phyloP scores from a whole-genome alignment of 768 basidiomycete species.

The Dictyophora rubrovolvata region DNA sequence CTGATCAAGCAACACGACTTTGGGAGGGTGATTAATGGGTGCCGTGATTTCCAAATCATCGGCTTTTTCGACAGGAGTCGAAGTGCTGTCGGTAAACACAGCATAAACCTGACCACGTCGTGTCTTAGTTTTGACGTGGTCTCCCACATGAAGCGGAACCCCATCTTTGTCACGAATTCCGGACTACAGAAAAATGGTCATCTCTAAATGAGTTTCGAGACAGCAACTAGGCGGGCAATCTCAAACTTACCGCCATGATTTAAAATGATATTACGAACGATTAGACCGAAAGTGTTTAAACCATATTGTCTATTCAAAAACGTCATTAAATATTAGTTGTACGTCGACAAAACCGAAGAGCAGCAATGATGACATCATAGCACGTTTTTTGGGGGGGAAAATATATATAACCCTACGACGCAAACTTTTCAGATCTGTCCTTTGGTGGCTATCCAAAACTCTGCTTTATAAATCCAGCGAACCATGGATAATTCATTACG shows the following conservation, averaged over 20 bases:
- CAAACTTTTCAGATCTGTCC: neutral
- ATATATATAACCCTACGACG: neutral
- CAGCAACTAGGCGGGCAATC: neutral
- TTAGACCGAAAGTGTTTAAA: neutral
- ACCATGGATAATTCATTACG: slow-evolving; percentile 55
- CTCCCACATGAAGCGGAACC: slow-evolving; percentile 1
- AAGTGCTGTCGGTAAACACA: neutral
- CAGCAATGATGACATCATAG: too few species aligned
- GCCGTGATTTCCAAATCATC: neutral
- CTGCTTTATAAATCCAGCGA: slow-evolving; percentile 56
- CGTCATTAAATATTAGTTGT: too few species aligned
- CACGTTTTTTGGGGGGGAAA: too few species aligned
- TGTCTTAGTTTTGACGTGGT: neutral
- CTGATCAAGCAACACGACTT: slow-evolving; percentile 1
- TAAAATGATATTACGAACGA: neutral
- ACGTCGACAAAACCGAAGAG: too few species aligned
- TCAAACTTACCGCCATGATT: neutral
- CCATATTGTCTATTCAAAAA: too few species aligned
- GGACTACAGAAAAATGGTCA: neutral
- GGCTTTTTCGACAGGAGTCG: neutral
- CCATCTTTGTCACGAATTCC: slow-evolving; percentile 1
- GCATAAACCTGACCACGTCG: neutral
- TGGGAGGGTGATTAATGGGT: neutral
- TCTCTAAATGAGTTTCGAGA: neutral
- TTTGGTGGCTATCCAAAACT: slow-evolving; percentile 51